Evolutionary conservation across 2,329 filamentous ascomycete genomes (phyloP).

Genomic region (Nothopassalora personata): DNA sequence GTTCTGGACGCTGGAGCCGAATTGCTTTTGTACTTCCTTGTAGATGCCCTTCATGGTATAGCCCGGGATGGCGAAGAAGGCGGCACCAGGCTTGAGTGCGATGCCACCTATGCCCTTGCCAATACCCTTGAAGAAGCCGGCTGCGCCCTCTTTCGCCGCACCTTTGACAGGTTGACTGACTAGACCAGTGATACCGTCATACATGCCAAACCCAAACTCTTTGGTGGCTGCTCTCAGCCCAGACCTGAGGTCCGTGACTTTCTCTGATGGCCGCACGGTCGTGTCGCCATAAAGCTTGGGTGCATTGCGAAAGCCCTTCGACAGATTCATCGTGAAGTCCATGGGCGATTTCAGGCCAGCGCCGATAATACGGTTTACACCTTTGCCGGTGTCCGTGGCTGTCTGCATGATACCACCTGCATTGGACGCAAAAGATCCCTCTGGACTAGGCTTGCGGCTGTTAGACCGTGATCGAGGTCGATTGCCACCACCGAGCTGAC

Average conservation of each 20-base stretch:
- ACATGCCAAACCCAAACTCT: constrained; percentile 68
- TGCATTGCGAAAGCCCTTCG: constrained; percentile 83
- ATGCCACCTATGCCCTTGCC: constrained; percentile 74
- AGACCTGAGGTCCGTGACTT: constrained; percentile 70
- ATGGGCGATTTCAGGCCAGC: constrained; percentile 65
- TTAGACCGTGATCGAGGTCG: constrained; percentile 19
- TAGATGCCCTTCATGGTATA: constrained; percentile 75
- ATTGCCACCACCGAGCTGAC: constrained; percentile 12
- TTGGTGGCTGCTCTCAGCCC: constrained; percentile 65
- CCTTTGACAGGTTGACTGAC: constrained; percentile 67
- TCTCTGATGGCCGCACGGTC: constrained; percentile 70
- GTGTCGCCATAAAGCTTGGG: constrained; percentile 81
- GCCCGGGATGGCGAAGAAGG: constrained; percentile 52
- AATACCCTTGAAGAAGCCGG: constrained; percentile 68
- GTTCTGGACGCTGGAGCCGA: constrained; percentile 66
- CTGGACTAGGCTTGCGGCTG: constrained; percentile 16
- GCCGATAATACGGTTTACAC: constrained; percentile 33
- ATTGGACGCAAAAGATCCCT: constrained; percentile 7
- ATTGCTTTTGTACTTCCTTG: constrained; percentile 63
- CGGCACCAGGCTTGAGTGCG: constrained; percentile 68
- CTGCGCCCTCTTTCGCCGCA: constrained; percentile 55
- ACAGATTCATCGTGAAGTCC: constrained; percentile 76
- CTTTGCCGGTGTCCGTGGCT: constrained; percentile 31
- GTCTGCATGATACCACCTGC: constrained; percentile 23
- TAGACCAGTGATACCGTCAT: constrained; percentile 69